phyloP scores from a whole-genome alignment of 2,329 filamentous ascomycete species.

The Sphaerulina musiva region DNA sequence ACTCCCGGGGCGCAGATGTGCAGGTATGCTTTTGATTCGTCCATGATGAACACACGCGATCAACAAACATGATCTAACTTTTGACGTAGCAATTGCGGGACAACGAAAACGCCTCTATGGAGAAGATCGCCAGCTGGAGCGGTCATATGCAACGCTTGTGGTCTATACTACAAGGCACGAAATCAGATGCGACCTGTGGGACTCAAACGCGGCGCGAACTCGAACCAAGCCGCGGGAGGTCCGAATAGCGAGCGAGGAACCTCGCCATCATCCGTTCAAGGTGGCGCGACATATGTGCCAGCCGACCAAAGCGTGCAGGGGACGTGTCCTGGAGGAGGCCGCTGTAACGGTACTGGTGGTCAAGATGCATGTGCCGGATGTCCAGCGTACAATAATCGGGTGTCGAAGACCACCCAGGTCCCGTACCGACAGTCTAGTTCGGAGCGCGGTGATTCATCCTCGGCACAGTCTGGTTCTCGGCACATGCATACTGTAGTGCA shows the following conservation, averaged over 20 bases:
- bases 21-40: conserved; percentile 50
- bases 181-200: conserved; percentile 88
- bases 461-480: conserved; percentile 8
- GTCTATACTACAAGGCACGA: conserved; percentile 86
- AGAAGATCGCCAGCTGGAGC: conserved; percentile 84
- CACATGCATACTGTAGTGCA: conserved; percentile 22
- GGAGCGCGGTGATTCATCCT: conserved; percentile 1
- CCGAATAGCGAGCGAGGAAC: conserved; percentile 37
- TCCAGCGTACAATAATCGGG: conserved; percentile 93
- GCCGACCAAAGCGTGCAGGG: conserved; percentile 69
- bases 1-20: conserved; percentile 54
- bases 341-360: conserved; percentile 92
- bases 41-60: neutral
- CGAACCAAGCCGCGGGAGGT: conserved; percentile 29
- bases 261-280: conserved; percentile 35
- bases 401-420: conserved; percentile 77
- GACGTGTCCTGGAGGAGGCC: conserved; percentile 91
- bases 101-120: conserved; percentile 90
- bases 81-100: conserved; percentile 77
- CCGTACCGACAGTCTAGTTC: conserved; percentile 43
- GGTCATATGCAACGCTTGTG: conserved; percentile 96
- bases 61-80: conserved; percentile 1
- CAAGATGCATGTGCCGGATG: conserved; percentile 93
- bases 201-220: conserved; percentile 62
- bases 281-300: conserved; percentile 63